A percentile compares a stretch with the other conserved stretches of the same genome.
Conservation (phyloP, 352 stramenopile genomes). For the Hyaloperonospora arabidopsidis region DNA sequence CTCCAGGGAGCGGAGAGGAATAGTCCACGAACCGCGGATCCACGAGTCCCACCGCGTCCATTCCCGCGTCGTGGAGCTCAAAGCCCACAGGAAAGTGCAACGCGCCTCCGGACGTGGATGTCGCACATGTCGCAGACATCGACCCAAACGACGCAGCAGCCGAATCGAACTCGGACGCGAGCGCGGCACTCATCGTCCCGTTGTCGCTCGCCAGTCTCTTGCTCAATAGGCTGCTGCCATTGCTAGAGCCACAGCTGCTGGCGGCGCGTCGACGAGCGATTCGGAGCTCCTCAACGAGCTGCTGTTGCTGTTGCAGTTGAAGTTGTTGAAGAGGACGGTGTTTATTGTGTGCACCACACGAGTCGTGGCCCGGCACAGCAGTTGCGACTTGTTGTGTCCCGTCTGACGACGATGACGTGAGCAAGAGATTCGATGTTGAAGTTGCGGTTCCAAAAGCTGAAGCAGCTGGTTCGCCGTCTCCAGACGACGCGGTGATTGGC, state of each 20-base stretch:
- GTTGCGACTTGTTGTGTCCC: too few relatives aligned
- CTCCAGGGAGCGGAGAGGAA: conserved; percentile 18
- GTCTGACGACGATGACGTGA: too few relatives aligned
- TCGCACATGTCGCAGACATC: conserved; percentile 20
- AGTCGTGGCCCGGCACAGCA: not conserved
- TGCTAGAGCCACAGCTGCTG: not conserved
- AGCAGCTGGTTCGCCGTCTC: too few relatives aligned
- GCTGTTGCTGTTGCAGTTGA: not conserved
- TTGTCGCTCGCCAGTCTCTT: conserved; percentile 38
- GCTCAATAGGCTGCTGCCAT: conserved; percentile 18
- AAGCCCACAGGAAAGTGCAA: conserved; percentile 54
- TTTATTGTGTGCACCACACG: not conserved
- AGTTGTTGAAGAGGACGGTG: not conserved
- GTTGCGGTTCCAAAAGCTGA: not conserved
- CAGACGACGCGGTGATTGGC: not conserved
- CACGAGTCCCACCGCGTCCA: conserved; percentile 36
- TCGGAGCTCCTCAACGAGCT: conserved; percentile 29
- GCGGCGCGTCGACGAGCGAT: conserved; percentile 39
- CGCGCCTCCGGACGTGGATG: conserved; percentile 12
- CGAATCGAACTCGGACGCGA: conserved; percentile 50
- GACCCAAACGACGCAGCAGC: conserved; percentile 40
- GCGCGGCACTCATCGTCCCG: conserved; percentile 10
- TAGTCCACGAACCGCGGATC: conserved; percentile 49
- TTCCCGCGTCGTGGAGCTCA: conserved; percentile 36
- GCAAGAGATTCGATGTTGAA: not conserved